Evolutionary conservation across 2,329 filamentous ascomycete species (phyloP), one percentile per base, ranked within the genome.

Genomic region (Sarocladium kiliense): DNA sequence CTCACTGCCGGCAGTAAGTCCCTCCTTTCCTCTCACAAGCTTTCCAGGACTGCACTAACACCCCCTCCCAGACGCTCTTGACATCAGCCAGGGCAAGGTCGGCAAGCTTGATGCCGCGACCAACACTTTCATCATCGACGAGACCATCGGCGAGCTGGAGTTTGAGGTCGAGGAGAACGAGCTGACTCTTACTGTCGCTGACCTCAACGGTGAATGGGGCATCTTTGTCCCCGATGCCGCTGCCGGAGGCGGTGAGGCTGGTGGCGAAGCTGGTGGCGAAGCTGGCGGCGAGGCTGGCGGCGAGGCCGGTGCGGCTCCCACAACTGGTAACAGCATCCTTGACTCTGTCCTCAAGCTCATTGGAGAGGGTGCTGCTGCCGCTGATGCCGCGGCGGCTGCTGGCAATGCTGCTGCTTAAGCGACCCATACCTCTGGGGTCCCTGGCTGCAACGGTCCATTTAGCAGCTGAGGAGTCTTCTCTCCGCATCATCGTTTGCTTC

Each of bases 131-230:
- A 62, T 73, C 54, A 66, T 74, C 39, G 67, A 67, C 30, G 58
- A 61, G 6, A 64, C 61, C 18, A 53, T 73, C 1, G 70, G 70
- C 54, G 71, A 73, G 62, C 62, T 68, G n/a, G 71, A 74, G 58
- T 74, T 74, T 39, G 72, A 75, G 59, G 67, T 55, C 1, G 72
- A 74, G 2, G 71, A 74, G 58, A 72, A 72, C 45, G 72, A 75
- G 62, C 56, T 71, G 2, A 64, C 64, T 1, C 53, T 67, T 0
- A 64, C 58, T 2, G 68, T 71, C 18, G 55, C 54, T 27, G 62
- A 67, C 58, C 59, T 71, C 54, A 64, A 65, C 36, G 70, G 65
- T 26, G 68, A 71, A 56, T 71, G 64, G 56, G 68, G 55, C 21
- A 42, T 72, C 27, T 72, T 72, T 53, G 26, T 70, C 5, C 69